Base-by-base conservation (phyloP, 2,329 filamentous ascomycete species). In the Beauveria asiatica region DNA sequence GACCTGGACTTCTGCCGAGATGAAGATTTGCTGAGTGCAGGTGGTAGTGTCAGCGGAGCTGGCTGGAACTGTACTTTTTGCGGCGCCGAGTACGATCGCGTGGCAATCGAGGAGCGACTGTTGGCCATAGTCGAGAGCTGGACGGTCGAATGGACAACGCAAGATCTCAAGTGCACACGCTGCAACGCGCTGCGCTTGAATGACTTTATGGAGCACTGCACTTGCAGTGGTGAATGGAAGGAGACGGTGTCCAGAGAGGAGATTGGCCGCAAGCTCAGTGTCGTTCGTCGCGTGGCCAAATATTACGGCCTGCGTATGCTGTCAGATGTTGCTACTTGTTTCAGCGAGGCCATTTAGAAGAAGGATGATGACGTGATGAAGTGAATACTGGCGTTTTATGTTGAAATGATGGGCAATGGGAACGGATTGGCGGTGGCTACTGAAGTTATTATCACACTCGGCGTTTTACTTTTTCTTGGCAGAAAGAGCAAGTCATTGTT, bases 151-250 rank as follows among this genome's bases (percentile, higher is more conserved):
- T 99, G 95, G 92, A 81, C 85, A 64, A 90, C 87, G 39, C 93
- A 97, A 75, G 94, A 99, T 72, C 75, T 97, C 61, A 91, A 91
- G 74, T 99, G 94, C 65, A 70, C 69, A 33, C 80, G 82, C 62
- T 89, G 86, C 71, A 84, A 82, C 37, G 90, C 90, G 66, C 74
- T 96, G 44, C 79, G 91, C 69, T 80, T 90, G 45, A 97, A 96
- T 71, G 93, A 97, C 69, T 95, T 97, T 67, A 92, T 94, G 86
- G 93, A 97, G 72, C 92, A 97, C 73, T 99, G 95, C 74, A 88
- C 87, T 11, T 99, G 94, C 77, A 90, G 90, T 63, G 94, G 94
- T 3, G 82, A 83, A 62, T 99, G 94, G 94, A 81, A 80, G 19
- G 84, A 84, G 65, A 90, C 85, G 21, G 79, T 92, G 62, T 82